A percentile compares a stretch with the other conserved stretches of the same genome.
Evolutionary conservation across 768 basidiomycete genomes (phyloP).

Genomic region (Hericium rajendrae): DNA sequence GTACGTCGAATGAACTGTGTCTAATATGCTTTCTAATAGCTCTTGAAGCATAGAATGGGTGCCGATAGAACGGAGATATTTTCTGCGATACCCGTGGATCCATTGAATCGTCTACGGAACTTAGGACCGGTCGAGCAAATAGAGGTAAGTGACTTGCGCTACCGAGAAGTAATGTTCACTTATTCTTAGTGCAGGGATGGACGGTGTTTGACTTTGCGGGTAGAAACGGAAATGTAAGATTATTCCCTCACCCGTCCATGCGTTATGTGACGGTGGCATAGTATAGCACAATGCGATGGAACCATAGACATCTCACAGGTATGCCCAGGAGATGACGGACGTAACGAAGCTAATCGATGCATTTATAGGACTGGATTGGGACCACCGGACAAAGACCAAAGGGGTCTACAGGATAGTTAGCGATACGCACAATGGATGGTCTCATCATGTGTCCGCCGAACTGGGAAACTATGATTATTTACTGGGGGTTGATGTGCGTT

Average conservation of each 20-base stretch:
- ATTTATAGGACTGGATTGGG: constrained; percentile 70
- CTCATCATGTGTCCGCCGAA: constrained; percentile 67
- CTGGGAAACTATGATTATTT: constrained; percentile 86
- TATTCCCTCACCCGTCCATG: background rate
- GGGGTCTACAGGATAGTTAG: constrained; percentile 68
- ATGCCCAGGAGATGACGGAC: constrained; percentile 6
- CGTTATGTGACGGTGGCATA: constrained; percentile 17
- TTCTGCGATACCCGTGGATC: constrained; percentile 59
- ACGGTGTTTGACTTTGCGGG: constrained; percentile 83
- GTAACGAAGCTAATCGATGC: background rate
- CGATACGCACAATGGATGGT: constrained; percentile 70
- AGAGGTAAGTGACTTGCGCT: constrained; percentile 34
- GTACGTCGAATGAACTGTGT: constrained; percentile 28
- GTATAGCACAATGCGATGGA: constrained; percentile 72
- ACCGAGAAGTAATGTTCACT: background rate
- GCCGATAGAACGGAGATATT: constrained; percentile 70
- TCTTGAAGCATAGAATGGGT: constrained; percentile 67
- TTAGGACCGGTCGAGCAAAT: constrained; percentile 55
- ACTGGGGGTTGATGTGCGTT: constrained; percentile 59
- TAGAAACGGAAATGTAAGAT: constrained; percentile 53
- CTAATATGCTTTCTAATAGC: background rate
- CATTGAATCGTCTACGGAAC: constrained; percentile 53
- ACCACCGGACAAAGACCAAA: constrained; percentile 51
- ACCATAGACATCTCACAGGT: constrained; percentile 74
- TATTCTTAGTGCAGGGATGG: constrained; percentile 48